Evolutionary conservation across 2,329 filamentous ascomycete species (phyloP).

Genomic region (Pyrenophora teres): DNA sequence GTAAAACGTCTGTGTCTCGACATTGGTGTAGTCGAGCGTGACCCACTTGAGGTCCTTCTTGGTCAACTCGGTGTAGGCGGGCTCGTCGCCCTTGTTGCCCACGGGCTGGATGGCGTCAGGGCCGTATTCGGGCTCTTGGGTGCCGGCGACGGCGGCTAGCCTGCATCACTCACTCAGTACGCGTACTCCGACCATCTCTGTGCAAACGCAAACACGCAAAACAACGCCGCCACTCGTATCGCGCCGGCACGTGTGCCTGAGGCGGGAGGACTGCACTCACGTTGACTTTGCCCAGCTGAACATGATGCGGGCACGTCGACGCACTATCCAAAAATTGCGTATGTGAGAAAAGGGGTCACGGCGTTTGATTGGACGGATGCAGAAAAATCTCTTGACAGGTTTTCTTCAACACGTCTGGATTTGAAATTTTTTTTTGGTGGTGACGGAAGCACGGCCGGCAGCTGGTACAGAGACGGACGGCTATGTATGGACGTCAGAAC

Average conservation of each 20-base stretch:
- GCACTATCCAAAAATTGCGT: constrained; percentile 37
- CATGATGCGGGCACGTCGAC: constrained; percentile 56
- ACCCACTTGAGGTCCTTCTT: constrained; percentile 83
- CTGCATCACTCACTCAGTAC: constrained; percentile 46
- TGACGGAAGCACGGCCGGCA: constrained; percentile 28
- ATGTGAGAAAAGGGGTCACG: constrained; percentile 33
- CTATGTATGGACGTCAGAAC: constrained; percentile 4
- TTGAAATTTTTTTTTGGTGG: constrained; percentile 30
- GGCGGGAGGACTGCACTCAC: constrained; percentile 58
- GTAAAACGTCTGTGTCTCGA: constrained; percentile 97
- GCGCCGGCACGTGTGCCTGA: constrained; percentile 22
- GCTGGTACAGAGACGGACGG: constrained; percentile 21
- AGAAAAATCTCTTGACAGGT: constrained; percentile 36
- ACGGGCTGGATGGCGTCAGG: constrained; percentile 85
- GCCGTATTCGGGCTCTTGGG: constrained; percentile 94
- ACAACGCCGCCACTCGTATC: constrained; percentile 9
- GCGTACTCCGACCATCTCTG: neutral
- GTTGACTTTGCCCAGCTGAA: constrained; percentile 95
- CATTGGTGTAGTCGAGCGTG: constrained; percentile 79
- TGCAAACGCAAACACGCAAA: neutral
- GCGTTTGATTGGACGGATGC: constrained; percentile 28
- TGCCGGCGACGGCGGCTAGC: constrained; percentile 82
- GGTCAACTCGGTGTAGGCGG: constrained; percentile 78
- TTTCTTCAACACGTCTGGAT: constrained; percentile 28
- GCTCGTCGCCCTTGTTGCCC: constrained; percentile 75